These are phyloP conservation scores for Letharia columbiana DNA, from an alignment of 495 filamentous ascomycete species.

Conservation along the genomic window DNA sequence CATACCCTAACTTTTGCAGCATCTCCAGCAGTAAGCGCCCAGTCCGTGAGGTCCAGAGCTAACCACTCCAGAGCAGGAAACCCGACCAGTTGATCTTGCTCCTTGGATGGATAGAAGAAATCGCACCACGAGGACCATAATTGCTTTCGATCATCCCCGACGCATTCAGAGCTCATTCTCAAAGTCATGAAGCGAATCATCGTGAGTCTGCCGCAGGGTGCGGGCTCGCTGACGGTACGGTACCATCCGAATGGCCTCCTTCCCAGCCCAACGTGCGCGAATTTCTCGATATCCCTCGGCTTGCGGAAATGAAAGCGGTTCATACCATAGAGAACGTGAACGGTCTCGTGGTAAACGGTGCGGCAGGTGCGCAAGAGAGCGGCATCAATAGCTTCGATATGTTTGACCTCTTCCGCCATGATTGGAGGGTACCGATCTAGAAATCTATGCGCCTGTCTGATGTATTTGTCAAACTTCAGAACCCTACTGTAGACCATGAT, in stretches of 20 bases:
- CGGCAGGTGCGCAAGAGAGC: constrained; percentile 3
- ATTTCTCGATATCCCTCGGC: neutral
- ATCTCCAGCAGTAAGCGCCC: neutral
- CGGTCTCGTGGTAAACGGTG: neutral
- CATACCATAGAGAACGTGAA: neutral
- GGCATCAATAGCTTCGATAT: neutral
- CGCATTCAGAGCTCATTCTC: neutral
- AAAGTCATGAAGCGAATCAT: neutral
- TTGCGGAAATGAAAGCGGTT: neutral
- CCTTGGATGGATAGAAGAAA: neutral
- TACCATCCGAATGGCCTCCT: neutral
- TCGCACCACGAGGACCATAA: neutral
- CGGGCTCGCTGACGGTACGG: neutral
- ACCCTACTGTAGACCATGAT: neutral
- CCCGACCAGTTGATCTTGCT: neutral
- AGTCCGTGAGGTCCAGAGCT: neutral
- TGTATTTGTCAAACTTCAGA: neutral
- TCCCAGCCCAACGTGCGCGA: neutral
- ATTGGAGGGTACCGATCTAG: neutral
- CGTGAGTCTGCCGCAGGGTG: neutral
- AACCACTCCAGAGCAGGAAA: neutral
- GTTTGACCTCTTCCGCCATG: neutral
- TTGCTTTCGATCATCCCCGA: neutral
- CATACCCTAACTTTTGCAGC: neutral
- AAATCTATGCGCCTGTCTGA: neutral